phyloP scores from a whole-genome alignment of 768 basidiomycete genomes.

The Candolleomyces eurysporus region DNA sequence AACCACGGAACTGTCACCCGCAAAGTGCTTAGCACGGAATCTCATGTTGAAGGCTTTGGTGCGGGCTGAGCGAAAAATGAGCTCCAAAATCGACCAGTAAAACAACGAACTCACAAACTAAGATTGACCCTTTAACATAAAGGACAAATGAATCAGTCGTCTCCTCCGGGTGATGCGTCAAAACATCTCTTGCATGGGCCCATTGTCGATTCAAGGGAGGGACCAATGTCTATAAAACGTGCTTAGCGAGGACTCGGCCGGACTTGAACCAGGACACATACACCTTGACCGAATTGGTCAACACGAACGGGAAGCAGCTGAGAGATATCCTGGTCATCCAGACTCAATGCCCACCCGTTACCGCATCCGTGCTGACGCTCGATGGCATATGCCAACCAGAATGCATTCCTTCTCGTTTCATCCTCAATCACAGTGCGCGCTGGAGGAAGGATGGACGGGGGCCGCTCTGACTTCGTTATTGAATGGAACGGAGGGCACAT shows the following conservation, averaged over 20 bases:
- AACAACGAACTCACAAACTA: slow-evolving; percentile 46
- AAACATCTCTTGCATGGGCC: slow-evolving; percentile 59
- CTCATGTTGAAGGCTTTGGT: slow-evolving; percentile 67
- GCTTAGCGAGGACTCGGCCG: no score
- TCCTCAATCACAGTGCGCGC: slow-evolving; percentile 66
- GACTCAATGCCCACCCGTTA: slow-evolving; percentile 67
- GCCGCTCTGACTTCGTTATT: slow-evolving; percentile 55
- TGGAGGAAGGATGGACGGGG: slow-evolving; percentile 57
- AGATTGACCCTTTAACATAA: slow-evolving; percentile 65
- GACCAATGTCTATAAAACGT: slow-evolving; percentile 39
- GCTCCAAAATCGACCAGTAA: background rate
- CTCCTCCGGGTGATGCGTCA: slow-evolving; percentile 58
- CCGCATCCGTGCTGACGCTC: slow-evolving; percentile 67
- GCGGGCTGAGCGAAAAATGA: slow-evolving; percentile 27
- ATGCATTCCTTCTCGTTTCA: slow-evolving; percentile 68
- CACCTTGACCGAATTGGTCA: slow-evolving; percentile 61
- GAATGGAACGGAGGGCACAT: slow-evolving; percentile 65
- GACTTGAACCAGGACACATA: slow-evolving; percentile 25
- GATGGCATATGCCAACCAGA: slow-evolving; percentile 69
- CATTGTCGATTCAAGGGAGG: slow-evolving; percentile 59
- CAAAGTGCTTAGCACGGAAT: slow-evolving; percentile 58
- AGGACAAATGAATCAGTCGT: slow-evolving; percentile 71
- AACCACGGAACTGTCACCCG: slow-evolving; percentile 52
- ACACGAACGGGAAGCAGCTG: slow-evolving; percentile 66
- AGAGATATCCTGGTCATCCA: slow-evolving; percentile 74